Percentiles rank a stretch among this genome's conserved stretches.
phyloP scores from a whole-genome alignment of 176 grass and related monocot species.

The Zoysia pacifica region DNA sequence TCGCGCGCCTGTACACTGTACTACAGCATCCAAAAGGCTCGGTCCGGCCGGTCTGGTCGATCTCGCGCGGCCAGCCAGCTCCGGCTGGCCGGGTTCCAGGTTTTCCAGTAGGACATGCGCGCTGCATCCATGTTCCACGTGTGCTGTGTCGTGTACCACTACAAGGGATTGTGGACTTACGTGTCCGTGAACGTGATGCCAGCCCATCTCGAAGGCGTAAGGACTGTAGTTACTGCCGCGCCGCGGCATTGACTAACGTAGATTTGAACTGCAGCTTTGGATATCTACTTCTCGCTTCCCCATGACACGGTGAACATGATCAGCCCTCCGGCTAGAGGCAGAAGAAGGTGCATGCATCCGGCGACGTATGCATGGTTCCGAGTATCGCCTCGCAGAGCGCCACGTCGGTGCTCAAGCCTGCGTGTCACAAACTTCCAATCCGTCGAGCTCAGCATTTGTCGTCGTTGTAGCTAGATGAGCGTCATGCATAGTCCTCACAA shows the following conservation, averaged over 20 bases:
- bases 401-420: conserved; percentile 6
- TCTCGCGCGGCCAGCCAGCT: too few relatives aligned
- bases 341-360: conserved; percentile 3
- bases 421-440: conserved; percentile 34
- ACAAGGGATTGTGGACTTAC: background rate
- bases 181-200: conserved; percentile 15
- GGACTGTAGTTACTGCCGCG: background rate
- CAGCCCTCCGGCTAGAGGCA: background rate
- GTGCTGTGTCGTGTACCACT: conserved; percentile 23
- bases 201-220: background rate
- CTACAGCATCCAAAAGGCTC: conserved; percentile 35
- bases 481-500: background rate
- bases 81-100: background rate
- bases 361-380: conserved; percentile 10
- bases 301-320: conserved; percentile 1
- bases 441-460: background rate
- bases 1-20: background rate
- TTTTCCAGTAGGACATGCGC: conserved; percentile 28
- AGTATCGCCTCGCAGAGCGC: background rate
- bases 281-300: background rate
- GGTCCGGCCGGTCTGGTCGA: background rate
- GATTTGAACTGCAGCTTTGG: background rate
- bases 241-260: too few relatives aligned
- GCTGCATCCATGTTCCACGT: conserved; percentile 36
- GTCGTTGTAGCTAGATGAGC: background rate